Evolutionary conservation across 1,139 yeast species (phyloP), one percentile per base, ranked within the genome.

Genomic region (Yamadazyma mexicana): DNA sequence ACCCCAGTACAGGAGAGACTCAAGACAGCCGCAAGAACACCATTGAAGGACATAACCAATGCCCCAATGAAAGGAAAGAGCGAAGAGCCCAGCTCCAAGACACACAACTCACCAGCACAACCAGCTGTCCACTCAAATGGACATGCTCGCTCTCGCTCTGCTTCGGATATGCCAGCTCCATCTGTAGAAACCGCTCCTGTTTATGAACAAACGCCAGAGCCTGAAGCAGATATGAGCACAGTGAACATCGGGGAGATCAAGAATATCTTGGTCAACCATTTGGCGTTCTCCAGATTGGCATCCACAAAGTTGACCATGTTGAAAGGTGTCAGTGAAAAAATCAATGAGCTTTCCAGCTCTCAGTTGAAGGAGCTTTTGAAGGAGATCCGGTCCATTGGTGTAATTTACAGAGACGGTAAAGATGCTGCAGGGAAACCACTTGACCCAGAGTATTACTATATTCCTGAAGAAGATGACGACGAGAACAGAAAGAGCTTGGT

Each of bases 351-450:
- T 48, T 59, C 73, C 24, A 70, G 68, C 44, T 60, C 58, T 28
- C 81, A 81, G 53, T 61, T 79, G 25, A 72, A 83, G 48, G 69
- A 76, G 3, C 64, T 84, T 17, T 68, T 75, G 42, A 66, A 71
- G 42, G 60, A 66, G 38, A 65, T 78, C 28, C 51, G 59, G 6
- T 83, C 94, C 52, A 76, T 91, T 41, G 98, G 98, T 11, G 83
- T 86, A 9, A 89, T 92, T 47, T 77, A 81, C 52, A 83, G 98
- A 59, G 74, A 77, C 45, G 98, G 98, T 37, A 91, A 88, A 59
- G 98, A 92, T 62, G 97, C 98, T 4, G 95, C 97, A 2, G 98
- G 98, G 11, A 87, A 88, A 59, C 88, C 88, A 4, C 70, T 92
- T 48, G 97, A 91, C 50, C 95, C 88, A 56, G 97, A 92, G 60